Evolutionary conservation across 768 basidiomycete species (phyloP), one percentile per base, ranked within the genome.

Genomic region (Leccinum barrowsii): DNA sequence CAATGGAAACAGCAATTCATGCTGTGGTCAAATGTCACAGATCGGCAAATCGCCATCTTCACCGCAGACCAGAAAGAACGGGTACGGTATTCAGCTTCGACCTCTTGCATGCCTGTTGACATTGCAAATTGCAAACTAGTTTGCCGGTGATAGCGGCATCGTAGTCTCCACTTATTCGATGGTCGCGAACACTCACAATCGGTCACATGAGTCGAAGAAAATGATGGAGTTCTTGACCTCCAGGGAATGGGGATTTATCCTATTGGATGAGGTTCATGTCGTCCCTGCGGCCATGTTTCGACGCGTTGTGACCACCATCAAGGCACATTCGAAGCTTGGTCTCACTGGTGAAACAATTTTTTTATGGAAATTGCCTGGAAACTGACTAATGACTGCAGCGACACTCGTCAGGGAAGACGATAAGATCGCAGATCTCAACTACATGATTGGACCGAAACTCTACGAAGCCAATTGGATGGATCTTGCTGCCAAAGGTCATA

Each of bases 391-490:
- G 24, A 26, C 56, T 44, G 30, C 68, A 96, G 97, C 97, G 3
- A 99, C 97, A 3, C 86, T 99, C 44, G 97, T 99, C 24, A 90
- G 97, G 59, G 97, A 99, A 75, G 97, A 99, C 69, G 97, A 99
- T 73, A 98, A 98, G 77, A 98, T 99, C 68, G 89, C 90, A 15
- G 97, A 99, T 75, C 78, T 99, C 57, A 98, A 98, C 70, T 99
- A 98, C 69, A 92, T 98, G 87, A 98, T 99, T 72, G 97, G 97
- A 7, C 97, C 97, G 10, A 99, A 99, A 75, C 82, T 99, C 30
- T 99, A 99, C 70, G 97, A 99, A 75, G 97, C 97, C 5, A 99
- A 99, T 71, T 99, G 97, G 97, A 98, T 99, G 96, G 97, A 99
- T 74, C 85, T 99, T 65, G 97, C 97, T 54, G 94, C 93, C 60